Conservation (phyloP, 169 alveolate species). For the Cyclospora cayetanensis region DNA sequence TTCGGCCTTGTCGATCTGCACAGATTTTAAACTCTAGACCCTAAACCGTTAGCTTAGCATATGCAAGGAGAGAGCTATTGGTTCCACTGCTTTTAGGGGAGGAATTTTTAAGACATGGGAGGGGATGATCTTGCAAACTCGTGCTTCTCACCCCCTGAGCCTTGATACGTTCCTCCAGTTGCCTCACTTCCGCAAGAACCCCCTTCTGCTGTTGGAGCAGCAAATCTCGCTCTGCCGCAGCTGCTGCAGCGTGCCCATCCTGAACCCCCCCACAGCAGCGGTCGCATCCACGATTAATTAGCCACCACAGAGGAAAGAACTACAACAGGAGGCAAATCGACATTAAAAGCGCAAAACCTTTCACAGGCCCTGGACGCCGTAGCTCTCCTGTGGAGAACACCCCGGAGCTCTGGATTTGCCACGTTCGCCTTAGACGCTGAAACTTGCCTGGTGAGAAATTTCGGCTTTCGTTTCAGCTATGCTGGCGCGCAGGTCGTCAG, state of each 20-base stretch:
- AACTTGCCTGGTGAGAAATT: background rate
- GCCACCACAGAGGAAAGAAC: too few species aligned
- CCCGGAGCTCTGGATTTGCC: too few species aligned
- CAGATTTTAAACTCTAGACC: too few species aligned
- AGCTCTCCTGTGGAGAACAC: too few species aligned
- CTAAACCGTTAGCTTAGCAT: too few species aligned
- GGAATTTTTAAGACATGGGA: background rate
- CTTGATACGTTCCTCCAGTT: background rate
- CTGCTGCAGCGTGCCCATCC: constrained; percentile 36
- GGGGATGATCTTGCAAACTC: too few species aligned
- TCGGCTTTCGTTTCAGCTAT: constrained; percentile 6
- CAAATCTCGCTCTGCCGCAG: constrained; percentile 23
- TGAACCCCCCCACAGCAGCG: constrained; percentile 10
- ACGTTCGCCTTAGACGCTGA: too few species aligned
- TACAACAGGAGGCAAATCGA: too few species aligned
- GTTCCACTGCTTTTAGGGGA: background rate
- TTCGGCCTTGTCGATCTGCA: constrained; percentile 42
- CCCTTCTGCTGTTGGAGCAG: constrained; percentile 45
- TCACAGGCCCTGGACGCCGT: too few species aligned
- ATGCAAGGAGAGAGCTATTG: too few species aligned
- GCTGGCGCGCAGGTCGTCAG: background rate
- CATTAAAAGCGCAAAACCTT: too few species aligned
- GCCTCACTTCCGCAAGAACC: background rate
- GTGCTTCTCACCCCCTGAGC: constrained; percentile 16
- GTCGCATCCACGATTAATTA: background rate